Percentiles rank a stretch among this genome's conserved stretches.
These are phyloP conservation scores for Lipomyces yamadae DNA, from an alignment of 805 yeast species.

Conservation along the genomic window DNA sequence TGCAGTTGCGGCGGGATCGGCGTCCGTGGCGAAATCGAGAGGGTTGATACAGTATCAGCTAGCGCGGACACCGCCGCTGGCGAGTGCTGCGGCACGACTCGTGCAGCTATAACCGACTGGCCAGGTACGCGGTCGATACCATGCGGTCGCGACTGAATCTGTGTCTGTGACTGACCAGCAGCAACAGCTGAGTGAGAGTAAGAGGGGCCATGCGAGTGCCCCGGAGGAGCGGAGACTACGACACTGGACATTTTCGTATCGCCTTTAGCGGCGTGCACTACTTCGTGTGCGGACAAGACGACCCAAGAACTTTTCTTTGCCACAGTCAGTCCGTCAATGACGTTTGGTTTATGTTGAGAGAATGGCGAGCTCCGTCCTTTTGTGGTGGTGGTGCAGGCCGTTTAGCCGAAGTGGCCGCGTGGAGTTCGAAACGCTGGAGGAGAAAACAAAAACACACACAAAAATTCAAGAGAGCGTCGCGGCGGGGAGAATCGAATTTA, in stretches of 20 bases:
- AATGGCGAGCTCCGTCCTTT: too few relatives aligned
- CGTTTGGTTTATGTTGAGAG: too few relatives aligned
- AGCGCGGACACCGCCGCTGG: conserved; percentile 33
- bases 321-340: neutral
- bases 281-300: neutral
- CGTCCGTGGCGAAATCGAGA: conserved; percentile 30
- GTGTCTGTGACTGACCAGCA: neutral
- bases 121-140: neutral
- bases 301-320: neutral
- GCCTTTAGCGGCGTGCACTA: neutral
- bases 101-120: conserved; percentile 7
- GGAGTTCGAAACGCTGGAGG: too few relatives aligned
- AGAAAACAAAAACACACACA: too few relatives aligned
- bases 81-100: conserved; percentile 29
- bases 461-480: too few relatives aligned
- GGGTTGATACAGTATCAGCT: conserved; percentile 21
- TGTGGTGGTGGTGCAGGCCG: too few relatives aligned
- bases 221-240: neutral
- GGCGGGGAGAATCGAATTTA: too few relatives aligned
- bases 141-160: neutral
- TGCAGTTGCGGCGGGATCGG: conserved; percentile 18
- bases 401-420: too few relatives aligned
- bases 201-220: neutral
- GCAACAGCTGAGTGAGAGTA: neutral
- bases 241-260: neutral